phyloP scores from a whole-genome alignment of 257 asterid genomes.

The Nicotiana benthamiana region DNA sequence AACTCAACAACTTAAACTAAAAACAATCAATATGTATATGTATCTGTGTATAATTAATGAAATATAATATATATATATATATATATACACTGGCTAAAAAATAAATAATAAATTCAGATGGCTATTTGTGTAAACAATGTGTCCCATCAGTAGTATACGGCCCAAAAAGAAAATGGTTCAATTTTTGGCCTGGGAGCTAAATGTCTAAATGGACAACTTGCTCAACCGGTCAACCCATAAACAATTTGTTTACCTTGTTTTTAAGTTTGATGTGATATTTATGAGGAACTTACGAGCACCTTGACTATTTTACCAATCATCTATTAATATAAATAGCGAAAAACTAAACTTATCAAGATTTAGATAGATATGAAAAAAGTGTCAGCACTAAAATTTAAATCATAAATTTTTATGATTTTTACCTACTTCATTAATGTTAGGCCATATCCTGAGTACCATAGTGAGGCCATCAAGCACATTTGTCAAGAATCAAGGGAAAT shows the following conservation, averaged over 20 bases:
- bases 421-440: too few species aligned
- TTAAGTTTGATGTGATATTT: background rate
- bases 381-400: too few species aligned
- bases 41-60: too few species aligned
- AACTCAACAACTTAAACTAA: too few species aligned
- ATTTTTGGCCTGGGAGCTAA: background rate
- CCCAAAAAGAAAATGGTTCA: background rate
- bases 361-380: background rate
- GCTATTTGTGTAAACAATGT: too few species aligned
- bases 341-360: background rate
- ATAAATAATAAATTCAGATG: accelerated
- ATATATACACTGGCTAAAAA: too few species aligned
- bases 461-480: accelerated
- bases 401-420: too few species aligned
- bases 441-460: too few species aligned
- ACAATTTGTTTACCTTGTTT: background rate
- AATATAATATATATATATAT: too few species aligned
- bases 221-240: background rate
- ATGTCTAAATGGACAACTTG: background rate
- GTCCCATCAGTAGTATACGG: background rate
- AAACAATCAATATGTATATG: too few species aligned
- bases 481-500: too few species aligned
- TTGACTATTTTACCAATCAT: background rate
- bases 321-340: too few species aligned
- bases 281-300: background rate